Conservation (phyloP, 2,329 filamentous ascomycete species). For the Clarireedia hainanense region DNA sequence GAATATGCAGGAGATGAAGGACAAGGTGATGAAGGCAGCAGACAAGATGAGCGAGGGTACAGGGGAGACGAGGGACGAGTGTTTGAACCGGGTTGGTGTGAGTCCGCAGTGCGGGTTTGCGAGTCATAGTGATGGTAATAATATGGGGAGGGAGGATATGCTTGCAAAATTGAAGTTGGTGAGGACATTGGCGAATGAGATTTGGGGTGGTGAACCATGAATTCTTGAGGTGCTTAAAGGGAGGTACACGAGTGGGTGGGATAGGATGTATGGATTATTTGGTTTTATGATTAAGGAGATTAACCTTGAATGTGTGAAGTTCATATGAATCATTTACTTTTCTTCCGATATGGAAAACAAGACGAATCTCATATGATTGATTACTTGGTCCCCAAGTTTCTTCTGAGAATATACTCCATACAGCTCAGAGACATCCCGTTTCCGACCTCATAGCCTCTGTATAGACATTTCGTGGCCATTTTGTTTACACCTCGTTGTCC, state of each 20-base stretch:
- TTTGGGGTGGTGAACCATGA: constrained; percentile 43
- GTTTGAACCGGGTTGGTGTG: constrained; percentile 58
- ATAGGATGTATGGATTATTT: background rate
- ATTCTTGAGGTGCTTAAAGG: background rate
- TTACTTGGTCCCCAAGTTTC: too few species aligned
- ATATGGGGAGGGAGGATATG: constrained; percentile 61
- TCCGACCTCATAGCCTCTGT: too few species aligned
- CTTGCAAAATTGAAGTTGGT: constrained; percentile 65
- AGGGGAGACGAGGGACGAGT: constrained; percentile 55
- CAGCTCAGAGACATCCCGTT: too few species aligned
- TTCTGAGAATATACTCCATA: too few species aligned
- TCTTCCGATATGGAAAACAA: too few species aligned
- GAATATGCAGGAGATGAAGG: constrained; percentile 56
- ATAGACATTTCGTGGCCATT: too few species aligned
- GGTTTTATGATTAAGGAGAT: too few species aligned
- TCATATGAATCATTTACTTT: too few species aligned
- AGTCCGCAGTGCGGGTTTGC: constrained; percentile 64
- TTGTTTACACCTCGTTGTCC: too few species aligned
- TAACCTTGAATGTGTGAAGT: too few species aligned
- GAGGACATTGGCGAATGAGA: constrained; percentile 61
- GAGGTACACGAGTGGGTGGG: background rate
- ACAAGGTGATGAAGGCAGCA: constrained; percentile 50
- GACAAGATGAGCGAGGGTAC: constrained; percentile 63
- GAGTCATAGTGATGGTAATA: constrained; percentile 45
- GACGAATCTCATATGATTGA: too few species aligned